Conservation (phyloP, 2,329 filamentous ascomycete species). For the Calonectria hawksworthii region DNA sequence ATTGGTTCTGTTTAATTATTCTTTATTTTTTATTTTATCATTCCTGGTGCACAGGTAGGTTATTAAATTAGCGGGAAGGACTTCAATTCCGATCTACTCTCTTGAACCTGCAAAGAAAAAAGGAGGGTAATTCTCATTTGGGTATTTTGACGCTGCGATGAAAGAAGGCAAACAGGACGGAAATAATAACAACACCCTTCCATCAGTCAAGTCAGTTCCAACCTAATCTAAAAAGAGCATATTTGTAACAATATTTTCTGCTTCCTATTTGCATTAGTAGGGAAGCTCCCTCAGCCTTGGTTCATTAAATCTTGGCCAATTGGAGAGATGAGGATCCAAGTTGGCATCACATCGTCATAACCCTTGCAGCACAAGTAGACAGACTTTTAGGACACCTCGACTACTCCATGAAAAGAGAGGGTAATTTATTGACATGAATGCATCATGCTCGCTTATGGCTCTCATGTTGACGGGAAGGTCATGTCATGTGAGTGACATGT, state of each 20-base stretch:
- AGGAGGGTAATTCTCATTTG: accelerated
- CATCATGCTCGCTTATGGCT: background rate
- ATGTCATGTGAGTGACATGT: background rate
- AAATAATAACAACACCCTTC: too few relatives aligned
- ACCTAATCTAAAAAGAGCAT: too few relatives aligned
- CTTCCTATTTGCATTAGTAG: background rate
- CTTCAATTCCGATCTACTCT: background rate
- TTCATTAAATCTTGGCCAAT: background rate
- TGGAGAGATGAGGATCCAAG: too few relatives aligned
- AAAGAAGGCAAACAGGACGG: too few relatives aligned
- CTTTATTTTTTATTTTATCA: background rate
- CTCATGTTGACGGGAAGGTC: background rate
- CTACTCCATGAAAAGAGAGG: background rate
- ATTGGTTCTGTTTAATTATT: background rate
- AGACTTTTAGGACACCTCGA: background rate
- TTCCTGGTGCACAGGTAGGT: background rate
- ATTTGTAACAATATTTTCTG: background rate
- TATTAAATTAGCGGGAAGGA: background rate
- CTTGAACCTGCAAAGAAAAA: background rate
- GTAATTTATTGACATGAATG: background rate
- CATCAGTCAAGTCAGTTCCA: too few relatives aligned
- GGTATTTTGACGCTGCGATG: too few relatives aligned
- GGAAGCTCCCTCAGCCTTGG: background rate
- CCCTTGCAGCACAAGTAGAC: too few relatives aligned
- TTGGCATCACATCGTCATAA: too few relatives aligned